A percentile compares a stretch with the other conserved stretches of the same genome.
phyloP scores from a whole-genome alignment of 495 filamentous ascomycete genomes.

The Neurospora sp. region DNA sequence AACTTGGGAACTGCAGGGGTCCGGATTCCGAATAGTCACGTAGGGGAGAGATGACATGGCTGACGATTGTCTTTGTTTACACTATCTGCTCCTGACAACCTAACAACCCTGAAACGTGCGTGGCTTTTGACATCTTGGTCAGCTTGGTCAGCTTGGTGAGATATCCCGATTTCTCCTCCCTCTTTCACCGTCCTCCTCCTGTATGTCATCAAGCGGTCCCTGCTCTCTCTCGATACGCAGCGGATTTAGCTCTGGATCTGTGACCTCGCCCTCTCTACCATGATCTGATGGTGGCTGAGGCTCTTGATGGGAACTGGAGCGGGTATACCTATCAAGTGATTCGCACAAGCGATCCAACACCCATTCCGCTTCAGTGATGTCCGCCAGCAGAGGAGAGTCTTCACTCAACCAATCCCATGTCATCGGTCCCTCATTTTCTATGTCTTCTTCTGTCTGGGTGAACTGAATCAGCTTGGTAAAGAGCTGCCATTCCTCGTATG shows the following conservation, averaged over 20 bases:
- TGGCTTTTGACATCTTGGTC: not conserved
- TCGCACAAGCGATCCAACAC: constrained; percentile 50
- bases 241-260: not conserved
- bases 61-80: not conserved
- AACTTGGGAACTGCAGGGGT: not conserved
- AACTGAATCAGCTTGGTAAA: constrained; percentile 43
- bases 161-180: not conserved
- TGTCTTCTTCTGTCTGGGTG: constrained; percentile 17
- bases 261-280: not conserved
- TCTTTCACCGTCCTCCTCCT: not conserved
- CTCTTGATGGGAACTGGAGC: not conserved
- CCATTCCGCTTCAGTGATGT: constrained; percentile 47
- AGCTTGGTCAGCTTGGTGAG: not conserved
- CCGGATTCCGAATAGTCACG: not conserved
- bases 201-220: not conserved
- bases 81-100: not conserved
- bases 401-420: constrained; percentile 67
- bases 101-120: not conserved
- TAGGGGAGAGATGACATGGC: not conserved
- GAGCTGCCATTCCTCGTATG: constrained; percentile 63
- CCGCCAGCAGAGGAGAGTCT: constrained; percentile 55
- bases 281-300: not conserved
- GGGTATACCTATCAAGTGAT: constrained; percentile 36
- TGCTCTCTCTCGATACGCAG: not conserved
- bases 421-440: constrained; percentile 22